Evolutionary conservation across 2,329 filamentous ascomycete genomes (phyloP).

Genomic region (Calycina herbarum): DNA sequence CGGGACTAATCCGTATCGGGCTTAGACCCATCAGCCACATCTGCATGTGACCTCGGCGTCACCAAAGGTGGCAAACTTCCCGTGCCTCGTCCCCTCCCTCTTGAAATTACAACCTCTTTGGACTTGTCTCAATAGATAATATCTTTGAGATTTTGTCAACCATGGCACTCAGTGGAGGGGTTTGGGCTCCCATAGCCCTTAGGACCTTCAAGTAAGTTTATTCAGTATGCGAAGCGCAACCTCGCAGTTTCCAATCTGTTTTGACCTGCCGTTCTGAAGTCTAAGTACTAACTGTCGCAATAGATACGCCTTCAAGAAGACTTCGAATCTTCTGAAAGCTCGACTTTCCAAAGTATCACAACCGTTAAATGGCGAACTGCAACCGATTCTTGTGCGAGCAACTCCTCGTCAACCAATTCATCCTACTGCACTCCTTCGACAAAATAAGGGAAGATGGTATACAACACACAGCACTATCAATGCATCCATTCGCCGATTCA

Average conservation of each 20-base stretch:
- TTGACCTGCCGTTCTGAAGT: conserved; percentile 3
- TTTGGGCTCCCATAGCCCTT: conserved; percentile 38
- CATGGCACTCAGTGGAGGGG: conserved; percentile 36
- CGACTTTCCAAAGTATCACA: conserved; percentile 44
- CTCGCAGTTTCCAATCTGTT: background rate
- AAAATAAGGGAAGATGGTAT: conserved; percentile 64
- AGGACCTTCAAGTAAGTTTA: conserved; percentile 35
- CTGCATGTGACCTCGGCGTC: conserved; percentile 8
- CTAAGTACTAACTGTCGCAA: conserved; percentile 23
- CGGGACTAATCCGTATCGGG: background rate
- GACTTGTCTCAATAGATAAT: background rate
- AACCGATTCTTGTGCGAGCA: conserved; percentile 60
- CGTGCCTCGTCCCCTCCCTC: background rate
- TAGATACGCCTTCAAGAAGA: conserved; percentile 49
- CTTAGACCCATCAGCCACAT: background rate
- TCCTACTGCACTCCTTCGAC: conserved; percentile 61
- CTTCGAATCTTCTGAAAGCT: conserved; percentile 46
- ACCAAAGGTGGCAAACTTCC: conserved; percentile 12
- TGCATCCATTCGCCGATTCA: conserved; percentile 45
- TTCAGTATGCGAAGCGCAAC: background rate
- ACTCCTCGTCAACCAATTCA: conserved; percentile 55
- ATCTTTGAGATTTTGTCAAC: conserved; percentile 17
- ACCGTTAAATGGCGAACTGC: conserved; percentile 49
- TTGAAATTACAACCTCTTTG: background rate
- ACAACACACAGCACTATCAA: conserved; percentile 57